Percentiles rank a stretch among this genome's conserved stretches.
Evolutionary conservation across 163 green algal species (phyloP).

Genomic region (Scenedesmus sp.): DNA sequence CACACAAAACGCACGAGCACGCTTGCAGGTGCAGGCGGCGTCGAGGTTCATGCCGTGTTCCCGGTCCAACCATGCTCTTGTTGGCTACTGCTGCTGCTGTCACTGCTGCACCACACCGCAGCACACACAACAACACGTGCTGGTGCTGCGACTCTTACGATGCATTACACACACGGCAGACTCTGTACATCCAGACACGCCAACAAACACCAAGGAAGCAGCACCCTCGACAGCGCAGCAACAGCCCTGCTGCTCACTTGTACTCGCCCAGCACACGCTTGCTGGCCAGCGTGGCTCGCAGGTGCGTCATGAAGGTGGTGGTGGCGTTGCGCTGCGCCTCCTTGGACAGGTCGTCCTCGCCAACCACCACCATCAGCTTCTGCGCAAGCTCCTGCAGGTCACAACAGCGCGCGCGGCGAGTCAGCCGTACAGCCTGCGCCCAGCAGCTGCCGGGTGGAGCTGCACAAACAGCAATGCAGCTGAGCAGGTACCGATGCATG

Average conservation of each 20-base stretch:
- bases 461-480: no score
- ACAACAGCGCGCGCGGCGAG: no score
- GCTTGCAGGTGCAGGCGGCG: not conserved
- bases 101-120: not conserved
- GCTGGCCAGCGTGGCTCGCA: slow-evolving; percentile 80
- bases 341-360: slow-evolving; percentile 84
- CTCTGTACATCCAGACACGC: no score
- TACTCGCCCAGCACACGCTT: slow-evolving; percentile 69
- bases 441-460: slow-evolving; percentile 17
- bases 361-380: slow-evolving; percentile 82
- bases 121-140: not conserved
- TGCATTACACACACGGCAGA: no score
- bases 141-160: no score
- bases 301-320: slow-evolving; percentile 91
- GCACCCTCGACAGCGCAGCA: no score
- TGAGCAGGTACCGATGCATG: no score
- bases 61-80: not conserved
- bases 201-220: no score
- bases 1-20: not conserved
- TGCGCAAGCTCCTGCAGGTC: slow-evolving; percentile 48
- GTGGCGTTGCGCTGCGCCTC: slow-evolving; percentile 98
- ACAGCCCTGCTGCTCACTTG: slow-evolving; percentile 23
- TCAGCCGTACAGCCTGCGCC: no score
- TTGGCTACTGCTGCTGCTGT: not conserved
- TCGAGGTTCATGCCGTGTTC: no score